Percentiles rank a stretch among this genome's conserved stretches.
Evolutionary conservation across 371 early-diverging fungal genomes (phyloP).

Genomic region (Mucor racemosus): DNA sequence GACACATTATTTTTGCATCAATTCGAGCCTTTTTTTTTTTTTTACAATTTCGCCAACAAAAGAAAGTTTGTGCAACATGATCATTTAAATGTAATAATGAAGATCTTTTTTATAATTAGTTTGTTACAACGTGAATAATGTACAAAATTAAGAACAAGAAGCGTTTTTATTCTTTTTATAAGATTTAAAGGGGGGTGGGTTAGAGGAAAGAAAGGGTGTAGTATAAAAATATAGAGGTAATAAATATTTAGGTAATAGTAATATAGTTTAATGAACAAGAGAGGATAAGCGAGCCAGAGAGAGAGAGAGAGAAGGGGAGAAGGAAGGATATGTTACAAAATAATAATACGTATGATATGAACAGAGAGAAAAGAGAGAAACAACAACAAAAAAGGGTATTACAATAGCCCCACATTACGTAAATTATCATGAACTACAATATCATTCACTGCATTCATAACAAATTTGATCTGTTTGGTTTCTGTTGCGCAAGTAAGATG

Average conservation of each 20-base stretch:
- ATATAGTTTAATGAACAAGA: slow-evolving; percentile 5
- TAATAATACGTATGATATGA: neutral
- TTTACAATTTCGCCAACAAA: no score
- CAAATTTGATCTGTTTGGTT: slow-evolving; percentile 76
- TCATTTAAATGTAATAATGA: no score
- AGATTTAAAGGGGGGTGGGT: neutral
- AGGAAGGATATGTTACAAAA: slow-evolving; percentile 6
- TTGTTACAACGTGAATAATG: slow-evolving; percentile 14
- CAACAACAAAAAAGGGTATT: slow-evolving; percentile 11
- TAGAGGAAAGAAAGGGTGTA: neutral
- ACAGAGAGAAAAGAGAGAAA: neutral
- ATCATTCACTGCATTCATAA: slow-evolving; percentile 78
- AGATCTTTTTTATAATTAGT: slow-evolving; percentile 13
- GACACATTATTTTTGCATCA: no score
- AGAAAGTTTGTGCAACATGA: neutral
- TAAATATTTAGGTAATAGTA: neutral
- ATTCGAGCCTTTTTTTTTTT: no score
- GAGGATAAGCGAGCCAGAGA: neutral
- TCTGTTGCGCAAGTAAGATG: slow-evolving; percentile 69
- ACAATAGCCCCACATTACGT: slow-evolving; percentile 69
- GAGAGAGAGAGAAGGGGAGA: neutral
- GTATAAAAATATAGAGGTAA: no score
- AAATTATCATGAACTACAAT: slow-evolving; percentile 71
- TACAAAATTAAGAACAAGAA: neutral
- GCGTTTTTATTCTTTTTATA: neutral